A percentile compares a stretch with the other conserved stretches of the same genome.
These are phyloP conservation scores for Pichia cactophila DNA, from an alignment of 1,139 yeast genomes.

Conservation along the genomic window DNA sequence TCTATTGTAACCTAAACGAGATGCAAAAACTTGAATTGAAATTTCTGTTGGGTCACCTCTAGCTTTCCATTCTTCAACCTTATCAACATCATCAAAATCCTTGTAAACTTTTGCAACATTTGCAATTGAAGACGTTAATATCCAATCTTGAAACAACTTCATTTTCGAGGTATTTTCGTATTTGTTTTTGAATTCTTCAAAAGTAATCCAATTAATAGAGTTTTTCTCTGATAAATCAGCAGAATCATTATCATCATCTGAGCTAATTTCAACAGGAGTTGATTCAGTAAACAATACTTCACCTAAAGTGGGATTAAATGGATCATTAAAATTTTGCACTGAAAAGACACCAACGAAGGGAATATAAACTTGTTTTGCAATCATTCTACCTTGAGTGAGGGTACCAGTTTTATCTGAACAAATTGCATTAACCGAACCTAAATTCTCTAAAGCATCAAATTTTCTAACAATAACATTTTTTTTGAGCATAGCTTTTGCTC, in stretches of 20 bases:
- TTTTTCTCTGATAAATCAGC: not conserved
- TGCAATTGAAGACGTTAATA: conserved; percentile 59
- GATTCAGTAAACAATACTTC: conserved; percentile 35
- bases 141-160: conserved; percentile 38
- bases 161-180: conserved; percentile 21
- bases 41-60: conserved; percentile 84
- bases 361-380: conserved; percentile 64
- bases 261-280: conserved; percentile 35
- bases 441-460: conserved; percentile 69
- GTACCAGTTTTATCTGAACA: conserved; percentile 85
- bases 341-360: conserved; percentile 66
- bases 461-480: conserved; percentile 71
- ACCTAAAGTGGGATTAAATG: conserved; percentile 70
- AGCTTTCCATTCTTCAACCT: conserved; percentile 53
- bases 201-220: conserved; percentile 17
- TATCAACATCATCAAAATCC: conserved; percentile 32
- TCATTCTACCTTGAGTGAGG: conserved; percentile 73
- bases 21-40: conserved; percentile 68
- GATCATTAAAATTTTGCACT: conserved; percentile 55
- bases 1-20: conserved; percentile 47
- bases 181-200: conserved; percentile 17
- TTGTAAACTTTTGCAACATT: conserved; percentile 58
- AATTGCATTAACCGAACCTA: conserved; percentile 74
- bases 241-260: not conserved
- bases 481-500: conserved; percentile 69